Evolutionary conservation across 106 monocot genomes (phyloP).

Genomic region (Amphibolis antarctica): DNA sequence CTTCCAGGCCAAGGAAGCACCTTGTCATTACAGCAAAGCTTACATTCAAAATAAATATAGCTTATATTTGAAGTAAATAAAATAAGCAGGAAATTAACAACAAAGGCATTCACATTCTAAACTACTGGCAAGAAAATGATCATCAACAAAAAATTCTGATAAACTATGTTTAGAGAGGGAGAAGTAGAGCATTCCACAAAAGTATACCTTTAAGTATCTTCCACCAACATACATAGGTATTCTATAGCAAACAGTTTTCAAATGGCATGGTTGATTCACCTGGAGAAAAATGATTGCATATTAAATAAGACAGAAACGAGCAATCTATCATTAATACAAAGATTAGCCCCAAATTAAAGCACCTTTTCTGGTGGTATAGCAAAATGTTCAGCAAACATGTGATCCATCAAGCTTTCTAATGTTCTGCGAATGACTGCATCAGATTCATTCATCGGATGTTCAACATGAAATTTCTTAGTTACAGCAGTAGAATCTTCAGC

Average conservation of each 20-base stretch:
- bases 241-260: conserved; percentile 41
- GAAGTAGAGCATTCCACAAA: neutral
- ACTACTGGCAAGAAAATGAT: too few species aligned
- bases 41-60: too few species aligned
- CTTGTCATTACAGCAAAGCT: too few species aligned
- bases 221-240: conserved; percentile 81
- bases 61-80: too few species aligned
- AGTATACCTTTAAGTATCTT: conserved; percentile 84
- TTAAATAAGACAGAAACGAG: too few species aligned
- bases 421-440: conserved; percentile 36
- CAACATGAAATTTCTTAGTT: conserved; percentile 1
- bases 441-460: conserved; percentile 33
- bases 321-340: too few species aligned
- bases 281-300: neutral
- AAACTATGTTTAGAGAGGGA: neutral
- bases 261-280: conserved; percentile 36
- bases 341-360: conserved; percentile 1
- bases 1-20: too few species aligned
- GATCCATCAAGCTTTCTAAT: conserved; percentile 49
- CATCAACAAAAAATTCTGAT: neutral
- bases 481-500: conserved; percentile 2
- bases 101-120: too few species aligned
- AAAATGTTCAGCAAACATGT: conserved; percentile 37
- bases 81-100: too few species aligned
- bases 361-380: conserved; percentile 61